These are phyloP conservation scores for Sporobolomyces pararoseus DNA, from an alignment of 768 basidiomycete genomes.

Conservation along the genomic window DNA sequence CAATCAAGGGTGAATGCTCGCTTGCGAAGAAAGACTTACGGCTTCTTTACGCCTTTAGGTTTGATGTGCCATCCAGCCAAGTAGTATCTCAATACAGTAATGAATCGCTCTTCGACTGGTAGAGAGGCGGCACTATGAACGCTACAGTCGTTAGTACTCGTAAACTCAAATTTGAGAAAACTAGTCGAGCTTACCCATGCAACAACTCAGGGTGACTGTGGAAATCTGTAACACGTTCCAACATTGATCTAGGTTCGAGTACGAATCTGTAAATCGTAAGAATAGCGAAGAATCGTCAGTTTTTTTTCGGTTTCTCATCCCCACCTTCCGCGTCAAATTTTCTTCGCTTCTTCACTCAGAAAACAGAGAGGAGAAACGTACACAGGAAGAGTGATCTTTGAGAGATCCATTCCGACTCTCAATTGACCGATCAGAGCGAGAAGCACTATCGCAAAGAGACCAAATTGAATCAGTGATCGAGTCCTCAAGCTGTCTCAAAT, in stretches of 20 bases:
- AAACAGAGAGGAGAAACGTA: constrained; percentile 9
- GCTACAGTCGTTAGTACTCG: too few relatives aligned
- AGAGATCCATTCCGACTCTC: constrained; percentile 78
- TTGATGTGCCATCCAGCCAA: constrained; percentile 99
- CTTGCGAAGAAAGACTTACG: constrained; percentile 56
- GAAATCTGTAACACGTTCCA: constrained; percentile 98
- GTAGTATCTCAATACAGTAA: constrained; percentile 87
- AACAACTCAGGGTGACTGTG: constrained; percentile 98
- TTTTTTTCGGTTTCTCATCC: constrained; percentile 47
- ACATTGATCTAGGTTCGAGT: constrained; percentile 91
- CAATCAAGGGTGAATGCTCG: background rate
- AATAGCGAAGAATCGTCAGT: background rate
- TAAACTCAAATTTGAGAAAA: too few relatives aligned
- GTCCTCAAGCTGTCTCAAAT: background rate
- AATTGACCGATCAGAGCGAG: constrained; percentile 14
- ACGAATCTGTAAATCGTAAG: constrained; percentile 61
- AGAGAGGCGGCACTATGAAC: constrained; percentile 61
- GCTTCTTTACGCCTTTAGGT: constrained; percentile 97
- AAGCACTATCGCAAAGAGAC: constrained; percentile 47
- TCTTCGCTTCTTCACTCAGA: background rate
- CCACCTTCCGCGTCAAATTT: background rate
- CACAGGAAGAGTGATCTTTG: constrained; percentile 79
- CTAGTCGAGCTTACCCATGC: constrained; percentile 61
- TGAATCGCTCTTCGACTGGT: constrained; percentile 74
- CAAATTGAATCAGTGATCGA: background rate